Evolutionary conservation across 1,284 basidiomycete species (phyloP), one percentile per base, ranked within the genome.

Genomic region (Meripilus lineatus): DNA sequence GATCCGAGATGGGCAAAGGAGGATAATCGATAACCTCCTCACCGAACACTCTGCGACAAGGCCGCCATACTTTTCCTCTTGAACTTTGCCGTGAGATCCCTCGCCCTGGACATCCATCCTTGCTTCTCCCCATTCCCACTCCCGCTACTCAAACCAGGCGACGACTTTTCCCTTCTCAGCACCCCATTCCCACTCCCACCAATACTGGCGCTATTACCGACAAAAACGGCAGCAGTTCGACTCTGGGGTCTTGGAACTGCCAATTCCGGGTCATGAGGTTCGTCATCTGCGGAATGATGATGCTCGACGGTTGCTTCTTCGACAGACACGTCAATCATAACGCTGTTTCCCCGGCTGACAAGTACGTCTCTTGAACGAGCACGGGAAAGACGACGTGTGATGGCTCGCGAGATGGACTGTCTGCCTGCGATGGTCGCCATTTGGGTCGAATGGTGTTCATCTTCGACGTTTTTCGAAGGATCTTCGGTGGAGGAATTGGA

Each of bases 301-400:
- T 44, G 44, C 50, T 64, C 74, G 4, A 71, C 68, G 5, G 71
- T 79, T 1, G 75, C 74, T 49, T 78, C 72, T 51, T 79, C 70
- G 35, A 84, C 72, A 30, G 73, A 77, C n/a, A 82, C 71, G 24
- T 69, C 78, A 42, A 83, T 73, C n/a, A 71, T 58, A n/a, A 74
- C 59, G 32, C 8, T 18, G 26, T 54, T 53, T n/a, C 53, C 47
- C 18, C 49, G 46, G 18, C 38, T 50, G 38, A 35, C 25, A 38
- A 55, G 44, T 28, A 56, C 40, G 39, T 52, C 51, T 22, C 45
- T 34, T 35, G 53, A 53, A 30, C 67, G 67, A 2, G 74, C 65
- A 30, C 75, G 72, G 42, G 71, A 73, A 32, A 81, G 66, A 17
- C 74, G 67, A 32, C 77, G 70, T 14, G 79, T 70, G 51, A 84